These are phyloP conservation scores for Leccinum rimulosum DNA, from an alignment of 768 basidiomycete species.

Conservation along the genomic window DNA sequence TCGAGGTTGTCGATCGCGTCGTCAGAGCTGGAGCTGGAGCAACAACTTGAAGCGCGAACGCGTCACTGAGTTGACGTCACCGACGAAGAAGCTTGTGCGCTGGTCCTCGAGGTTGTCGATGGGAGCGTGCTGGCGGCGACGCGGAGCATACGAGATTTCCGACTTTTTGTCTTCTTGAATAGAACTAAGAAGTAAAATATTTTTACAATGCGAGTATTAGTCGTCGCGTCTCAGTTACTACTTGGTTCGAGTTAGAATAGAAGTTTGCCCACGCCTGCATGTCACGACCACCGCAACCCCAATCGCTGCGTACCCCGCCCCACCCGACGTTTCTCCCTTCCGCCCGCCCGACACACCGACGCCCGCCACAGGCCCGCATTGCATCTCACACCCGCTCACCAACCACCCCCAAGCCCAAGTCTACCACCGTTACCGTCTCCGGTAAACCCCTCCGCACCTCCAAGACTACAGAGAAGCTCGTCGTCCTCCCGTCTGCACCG, in stretches of 20 bases:
- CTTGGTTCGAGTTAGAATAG: too few relatives aligned
- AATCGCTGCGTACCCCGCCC: slow-evolving; percentile 13
- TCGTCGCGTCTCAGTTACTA: too few relatives aligned
- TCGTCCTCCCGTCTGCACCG: slow-evolving; percentile 84
- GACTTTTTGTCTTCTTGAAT: too few relatives aligned
- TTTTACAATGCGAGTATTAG: too few relatives aligned
- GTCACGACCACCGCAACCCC: neutral
- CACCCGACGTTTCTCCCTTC: slow-evolving; percentile 23
- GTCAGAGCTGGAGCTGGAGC: slow-evolving; percentile 20
- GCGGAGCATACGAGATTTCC: slow-evolving; percentile 26
- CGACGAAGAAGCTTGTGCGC: slow-evolving; percentile 13
- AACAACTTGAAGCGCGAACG: too few relatives aligned
- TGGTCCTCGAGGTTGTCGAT: slow-evolving; percentile 10
- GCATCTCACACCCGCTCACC: slow-evolving; percentile 15
- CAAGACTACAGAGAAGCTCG: slow-evolving; percentile 89
- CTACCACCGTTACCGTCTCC: slow-evolving; percentile 15
- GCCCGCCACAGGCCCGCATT: slow-evolving; percentile 22
- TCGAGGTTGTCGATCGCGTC: slow-evolving; percentile 37
- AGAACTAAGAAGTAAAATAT: too few relatives aligned
- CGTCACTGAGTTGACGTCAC: slow-evolving; percentile 18
- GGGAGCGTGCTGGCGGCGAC: slow-evolving; percentile 12
- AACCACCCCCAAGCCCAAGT: slow-evolving; percentile 17
- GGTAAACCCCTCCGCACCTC: slow-evolving; percentile 73
- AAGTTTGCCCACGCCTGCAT: too few relatives aligned
- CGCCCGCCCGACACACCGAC: slow-evolving; percentile 22